Evolutionary conservation across 129 eudicot species (phyloP), one percentile per base, ranked within the genome.

Genomic region (Ambrosia artemisiifolia): DNA sequence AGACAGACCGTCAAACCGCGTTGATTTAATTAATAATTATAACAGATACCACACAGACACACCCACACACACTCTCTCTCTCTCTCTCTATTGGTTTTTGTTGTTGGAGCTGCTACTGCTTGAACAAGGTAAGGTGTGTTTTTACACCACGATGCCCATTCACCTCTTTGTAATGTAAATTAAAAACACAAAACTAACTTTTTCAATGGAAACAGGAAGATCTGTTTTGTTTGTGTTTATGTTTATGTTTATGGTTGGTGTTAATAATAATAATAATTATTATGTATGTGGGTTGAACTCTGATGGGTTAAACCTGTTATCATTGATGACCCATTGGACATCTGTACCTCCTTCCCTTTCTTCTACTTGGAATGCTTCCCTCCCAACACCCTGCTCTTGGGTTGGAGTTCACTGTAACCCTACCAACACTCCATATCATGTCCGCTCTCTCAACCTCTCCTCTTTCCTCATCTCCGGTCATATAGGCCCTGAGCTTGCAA

Each of bases 311-410:
- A 51, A 79, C 79, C 74, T 92, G 24, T 42, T 80, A 32, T 79
- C 96, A 18, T 85, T 92, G 36, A 44, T 71, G 75, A 75, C 71
- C 36, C 83, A 75, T 57, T 92, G 98, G 96, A 77, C 80, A 0
- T 51, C 57, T 18, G 56, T 81, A 47, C 89, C 94, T 42, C 65
- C 86, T 49, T 71, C 90, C 64, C 50, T 88, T 12, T 73, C 77
- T 53, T 46, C 78, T 18, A 81, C 77, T 77, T 92, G 98, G 98
- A 92, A 80, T 57, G 71, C 82, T 54, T 79, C 87, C 14, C 50
- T 73, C 46, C 36, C 84, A 14, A 81, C 89, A 7, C 96, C 95
- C n/a, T 92, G 98, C 74, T 87, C 92, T 5, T 92, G 96, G 98
- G 68, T 63, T 57, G 98, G 98, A n/a, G 88, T 92, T 55, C 38